These are phyloP conservation scores for Akanthomyces uredinophilus DNA, from an alignment of 2,329 filamentous ascomycete species.

Conservation along the genomic window DNA sequence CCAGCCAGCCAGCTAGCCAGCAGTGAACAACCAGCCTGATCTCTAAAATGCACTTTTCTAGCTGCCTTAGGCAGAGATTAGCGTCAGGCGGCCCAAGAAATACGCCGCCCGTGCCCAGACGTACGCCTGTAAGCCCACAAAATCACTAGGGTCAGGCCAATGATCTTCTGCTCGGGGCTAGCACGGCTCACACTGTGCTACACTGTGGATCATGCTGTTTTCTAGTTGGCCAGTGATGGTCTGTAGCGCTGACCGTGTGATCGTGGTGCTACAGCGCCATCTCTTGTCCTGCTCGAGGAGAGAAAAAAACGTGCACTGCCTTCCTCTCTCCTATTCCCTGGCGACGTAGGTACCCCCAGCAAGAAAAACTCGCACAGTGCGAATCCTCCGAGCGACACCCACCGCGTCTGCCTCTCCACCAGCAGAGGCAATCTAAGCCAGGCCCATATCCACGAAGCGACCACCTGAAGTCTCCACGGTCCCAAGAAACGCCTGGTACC, in stretches of 20 bases:
- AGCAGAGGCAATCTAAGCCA: conserved; percentile 10
- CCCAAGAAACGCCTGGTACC: conserved; percentile 10
- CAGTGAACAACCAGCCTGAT: not conserved
- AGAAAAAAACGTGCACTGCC: not conserved
- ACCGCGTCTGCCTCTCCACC: conserved; percentile 3
- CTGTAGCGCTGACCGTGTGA: not conserved
- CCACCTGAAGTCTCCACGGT: conserved; percentile 13
- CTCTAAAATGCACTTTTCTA: conserved; percentile 2
- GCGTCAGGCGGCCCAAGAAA: conserved; percentile 9
- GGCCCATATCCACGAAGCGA: conserved; percentile 12
- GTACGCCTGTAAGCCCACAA: not conserved
- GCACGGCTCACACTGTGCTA: conserved; percentile 5
- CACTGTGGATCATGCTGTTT: conserved; percentile 2
- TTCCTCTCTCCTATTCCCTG: not conserved
- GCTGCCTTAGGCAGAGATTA: conserved; percentile 14
- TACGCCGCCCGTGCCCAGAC: conserved; percentile 4
- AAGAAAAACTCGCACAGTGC: conserved; percentile 5
- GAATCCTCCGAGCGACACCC: not conserved
- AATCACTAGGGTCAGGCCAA: not conserved
- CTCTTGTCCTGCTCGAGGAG: not conserved
- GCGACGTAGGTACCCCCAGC: not conserved
- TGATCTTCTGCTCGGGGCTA: not conserved
- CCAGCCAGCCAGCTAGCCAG: no score
- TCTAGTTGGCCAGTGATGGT: not conserved
- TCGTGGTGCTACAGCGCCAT: not conserved